Base-by-base conservation (phyloP, 345 rosid genomes). In the Pugionium cornutum region DNA sequence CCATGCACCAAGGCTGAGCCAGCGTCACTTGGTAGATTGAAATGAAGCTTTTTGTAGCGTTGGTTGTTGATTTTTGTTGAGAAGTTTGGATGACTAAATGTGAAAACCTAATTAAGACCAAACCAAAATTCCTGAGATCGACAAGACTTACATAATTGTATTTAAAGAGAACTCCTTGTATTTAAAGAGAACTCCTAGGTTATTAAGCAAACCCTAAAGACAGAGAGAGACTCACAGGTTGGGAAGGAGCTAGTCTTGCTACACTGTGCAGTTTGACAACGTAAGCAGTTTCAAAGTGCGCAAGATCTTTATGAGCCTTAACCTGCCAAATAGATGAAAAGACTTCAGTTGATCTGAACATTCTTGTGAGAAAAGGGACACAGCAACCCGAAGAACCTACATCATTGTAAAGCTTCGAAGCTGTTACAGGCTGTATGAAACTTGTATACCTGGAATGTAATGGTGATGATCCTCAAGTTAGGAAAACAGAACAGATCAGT, bases 1-100 rank as follows among this genome's bases (percentile, higher is more conserved):
- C 99, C 99, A 70, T 95, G 97, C 64, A 95, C 89, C 76, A 91
- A 67, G 34, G 86, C 94, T 32, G 99, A 78, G 35, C 99, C 97
- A 64, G 85, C 80, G 60, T 87, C 92, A 6, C 59, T 59, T 51
- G 96, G 85, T 36, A 91, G 69, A 62, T 73, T 83, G 86, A 95
- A 95, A 42, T 47, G 79, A 69, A 95, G 81, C 80, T 79, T 91
- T 72, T 73, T 91, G 80, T 83, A 89, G 1, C 94, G 89, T 62
- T 86, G 88, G 79, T 91, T 95, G 78, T 77, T 79, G 64, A 62
- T 80, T 69, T 78, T 75, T 56, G 80, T 68, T 53, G 92, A 78
- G 65, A 71, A 69, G 70, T 87, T 69, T 31, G 99, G 99, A 72
- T 95, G 97, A 71, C 81, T 72, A 78, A 95, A 91, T 53, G 96